phyloP scores from a whole-genome alignment of 805 yeast species.

The Yarrowia keelungensis region DNA sequence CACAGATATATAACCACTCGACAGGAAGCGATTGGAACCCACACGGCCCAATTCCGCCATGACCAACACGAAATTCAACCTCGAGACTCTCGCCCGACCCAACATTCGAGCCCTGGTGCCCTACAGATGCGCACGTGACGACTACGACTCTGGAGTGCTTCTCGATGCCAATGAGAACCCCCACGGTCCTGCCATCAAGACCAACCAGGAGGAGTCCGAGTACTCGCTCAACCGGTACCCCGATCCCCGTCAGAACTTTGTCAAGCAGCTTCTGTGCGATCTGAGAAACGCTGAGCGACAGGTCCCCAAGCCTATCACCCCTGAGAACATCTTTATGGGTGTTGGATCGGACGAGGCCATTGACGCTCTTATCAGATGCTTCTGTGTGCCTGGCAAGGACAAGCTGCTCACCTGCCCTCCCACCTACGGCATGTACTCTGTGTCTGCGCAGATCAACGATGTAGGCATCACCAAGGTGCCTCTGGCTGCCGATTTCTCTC shows the following conservation, averaged over 20 bases:
- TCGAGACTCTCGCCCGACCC: conserved; percentile 74
- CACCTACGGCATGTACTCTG: conserved; percentile 96
- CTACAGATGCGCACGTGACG: conserved; percentile 96
- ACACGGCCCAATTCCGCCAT: not conserved
- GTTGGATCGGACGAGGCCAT: conserved; percentile 98
- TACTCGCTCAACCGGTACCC: conserved; percentile 88
- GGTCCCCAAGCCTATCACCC: conserved; percentile 45
- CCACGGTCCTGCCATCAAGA: conserved; percentile 77
- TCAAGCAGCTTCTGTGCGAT: conserved; percentile 73
- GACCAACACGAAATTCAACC: conserved; percentile 56
- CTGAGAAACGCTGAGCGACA: conserved; percentile 67
- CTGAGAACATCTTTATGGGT: conserved; percentile 84
- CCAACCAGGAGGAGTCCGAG: conserved; percentile 54
- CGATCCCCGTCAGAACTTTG: conserved; percentile 87
- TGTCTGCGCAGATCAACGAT: conserved; percentile 90
- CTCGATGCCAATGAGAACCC: conserved; percentile 97
- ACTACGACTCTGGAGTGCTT: conserved; percentile 83
- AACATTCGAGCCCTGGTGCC: conserved; percentile 85
- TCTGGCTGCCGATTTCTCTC: conserved; percentile 64
- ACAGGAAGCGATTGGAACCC: not conserved
- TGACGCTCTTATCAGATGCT: conserved; percentile 84
- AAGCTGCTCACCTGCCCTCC: conserved; percentile 90
- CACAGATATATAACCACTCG: conserved; percentile 17
- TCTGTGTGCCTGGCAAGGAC: conserved; percentile 81
- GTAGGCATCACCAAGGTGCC: conserved; percentile 79